Percentiles rank a stretch among this genome's conserved stretches.
These are phyloP conservation scores for Lolium perenne DNA, from an alignment of 176 grass and related monocot genomes.

Conservation along the genomic window DNA sequence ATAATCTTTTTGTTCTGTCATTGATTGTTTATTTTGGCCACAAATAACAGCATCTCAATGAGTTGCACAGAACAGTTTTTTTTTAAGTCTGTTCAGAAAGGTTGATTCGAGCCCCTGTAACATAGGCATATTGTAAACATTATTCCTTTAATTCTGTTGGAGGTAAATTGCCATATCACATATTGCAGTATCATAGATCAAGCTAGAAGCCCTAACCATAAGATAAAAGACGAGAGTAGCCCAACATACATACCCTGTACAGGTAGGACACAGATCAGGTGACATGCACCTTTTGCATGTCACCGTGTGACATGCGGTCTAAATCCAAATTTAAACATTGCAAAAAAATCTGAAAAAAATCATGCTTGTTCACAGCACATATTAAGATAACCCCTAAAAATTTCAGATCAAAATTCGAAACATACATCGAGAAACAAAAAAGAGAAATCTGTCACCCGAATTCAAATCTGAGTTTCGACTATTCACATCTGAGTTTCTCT, in stretches of 20 bases:
- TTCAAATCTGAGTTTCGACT: no score
- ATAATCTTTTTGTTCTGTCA: conserved; percentile 22
- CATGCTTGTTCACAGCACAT: no score
- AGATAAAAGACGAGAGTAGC: not conserved
- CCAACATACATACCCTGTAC: not conserved
- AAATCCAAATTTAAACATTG: no score
- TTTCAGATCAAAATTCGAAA: no score
- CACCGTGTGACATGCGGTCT: no score
- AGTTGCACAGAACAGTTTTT: not conserved
- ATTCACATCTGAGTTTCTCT: no score
- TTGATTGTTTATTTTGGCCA: conserved; percentile 14
- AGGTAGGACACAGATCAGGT: no score
- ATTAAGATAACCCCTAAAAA: no score
- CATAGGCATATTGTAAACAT: not conserved
- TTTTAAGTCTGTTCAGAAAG: not conserved
- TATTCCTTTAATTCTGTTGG: not conserved
- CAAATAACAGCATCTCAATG: not conserved
- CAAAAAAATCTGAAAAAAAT: no score
- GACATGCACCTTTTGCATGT: no score
- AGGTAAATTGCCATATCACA: not conserved
- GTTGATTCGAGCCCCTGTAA: not conserved
- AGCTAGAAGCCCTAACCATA: not conserved
- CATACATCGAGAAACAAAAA: no score
- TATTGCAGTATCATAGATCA: not conserved
- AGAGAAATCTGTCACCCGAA: no score